Conservation (phyloP, 441 rosid genomes). For the Rhodomyrtus psidioides region DNA sequence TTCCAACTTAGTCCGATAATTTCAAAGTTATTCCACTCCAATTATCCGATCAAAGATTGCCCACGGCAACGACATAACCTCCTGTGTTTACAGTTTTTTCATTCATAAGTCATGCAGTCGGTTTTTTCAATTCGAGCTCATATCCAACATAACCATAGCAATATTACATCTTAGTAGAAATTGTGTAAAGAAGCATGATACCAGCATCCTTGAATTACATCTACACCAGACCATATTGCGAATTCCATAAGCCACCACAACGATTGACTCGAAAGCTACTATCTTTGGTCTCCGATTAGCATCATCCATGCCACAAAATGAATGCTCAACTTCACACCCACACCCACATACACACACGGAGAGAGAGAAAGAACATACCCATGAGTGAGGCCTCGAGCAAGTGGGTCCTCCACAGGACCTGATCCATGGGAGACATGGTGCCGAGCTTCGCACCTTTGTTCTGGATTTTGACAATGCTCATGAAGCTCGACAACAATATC, state of each 20-base stretch:
- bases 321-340: neutral
- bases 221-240: neutral
- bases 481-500: constrained; percentile 67
- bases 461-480: constrained; percentile 94
- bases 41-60: neutral
- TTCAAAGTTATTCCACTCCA: neutral
- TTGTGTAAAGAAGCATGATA: neutral
- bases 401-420: constrained; percentile 97
- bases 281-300: neutral
- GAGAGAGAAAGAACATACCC: constrained; percentile 32
- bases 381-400: constrained; percentile 95
- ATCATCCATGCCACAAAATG: neutral
- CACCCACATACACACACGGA: neutral
- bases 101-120: neutral
- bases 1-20: neutral
- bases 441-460: constrained; percentile 96
- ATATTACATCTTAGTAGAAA: neutral
- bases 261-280: neutral
- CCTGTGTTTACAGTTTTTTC: neutral
- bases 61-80: neutral
- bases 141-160: neutral
- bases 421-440: constrained; percentile 99
- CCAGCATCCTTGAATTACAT: neutral
- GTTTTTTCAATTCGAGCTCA: neutral
- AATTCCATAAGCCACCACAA: neutral